Evolutionary conservation across 1,284 basidiomycete species (phyloP).

Genomic region (Ustilago bromivora): DNA sequence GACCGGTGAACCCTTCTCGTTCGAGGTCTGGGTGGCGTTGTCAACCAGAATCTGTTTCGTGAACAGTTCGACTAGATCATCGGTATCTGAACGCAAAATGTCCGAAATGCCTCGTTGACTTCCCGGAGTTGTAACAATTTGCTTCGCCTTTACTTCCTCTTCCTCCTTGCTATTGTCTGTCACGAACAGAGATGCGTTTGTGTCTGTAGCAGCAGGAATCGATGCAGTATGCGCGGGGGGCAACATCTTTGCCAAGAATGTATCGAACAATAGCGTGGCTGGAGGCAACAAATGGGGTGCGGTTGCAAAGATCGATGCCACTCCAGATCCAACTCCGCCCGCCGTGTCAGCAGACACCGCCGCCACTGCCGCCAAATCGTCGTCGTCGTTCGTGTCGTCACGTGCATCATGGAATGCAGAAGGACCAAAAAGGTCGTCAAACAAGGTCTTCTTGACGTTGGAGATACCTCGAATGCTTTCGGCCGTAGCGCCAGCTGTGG

Average conservation of each 20-base stretch:
- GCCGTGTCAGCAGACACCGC: slow-evolving; percentile 2
- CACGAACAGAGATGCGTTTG: neutral
- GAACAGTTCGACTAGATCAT: slow-evolving; percentile 44
- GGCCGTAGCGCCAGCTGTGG: slow-evolving; percentile 25
- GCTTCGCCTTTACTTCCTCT: neutral
- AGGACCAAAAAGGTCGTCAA: slow-evolving; percentile 85
- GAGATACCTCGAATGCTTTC: slow-evolving; percentile 76
- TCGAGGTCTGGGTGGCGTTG: neutral
- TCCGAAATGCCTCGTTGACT: slow-evolving; percentile 28
- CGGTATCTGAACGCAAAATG: slow-evolving; percentile 37
- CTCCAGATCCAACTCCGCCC: slow-evolving; percentile 23
- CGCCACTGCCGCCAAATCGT: slow-evolving; percentile 6
- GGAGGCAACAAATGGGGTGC: slow-evolving; percentile 85
- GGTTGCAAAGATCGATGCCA: slow-evolving; percentile 76
- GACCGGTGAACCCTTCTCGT: slow-evolving; percentile 1
- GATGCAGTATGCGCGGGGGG: slow-evolving; percentile 55
- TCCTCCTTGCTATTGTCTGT: slow-evolving; percentile 8
- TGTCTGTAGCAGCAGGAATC: neutral
- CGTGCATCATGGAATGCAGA: slow-evolving; percentile 71
- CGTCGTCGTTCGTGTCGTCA: slow-evolving; percentile 21
- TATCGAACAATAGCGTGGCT: slow-evolving; percentile 79
- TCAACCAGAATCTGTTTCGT: slow-evolving; percentile 30
- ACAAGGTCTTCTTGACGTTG: slow-evolving; percentile 77
- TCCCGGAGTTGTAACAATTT: neutral
- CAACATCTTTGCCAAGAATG: slow-evolving; percentile 79